phyloP scores from a whole-genome alignment of 495 filamentous ascomycete species.

The Hypoxylon lienhwacheense region DNA sequence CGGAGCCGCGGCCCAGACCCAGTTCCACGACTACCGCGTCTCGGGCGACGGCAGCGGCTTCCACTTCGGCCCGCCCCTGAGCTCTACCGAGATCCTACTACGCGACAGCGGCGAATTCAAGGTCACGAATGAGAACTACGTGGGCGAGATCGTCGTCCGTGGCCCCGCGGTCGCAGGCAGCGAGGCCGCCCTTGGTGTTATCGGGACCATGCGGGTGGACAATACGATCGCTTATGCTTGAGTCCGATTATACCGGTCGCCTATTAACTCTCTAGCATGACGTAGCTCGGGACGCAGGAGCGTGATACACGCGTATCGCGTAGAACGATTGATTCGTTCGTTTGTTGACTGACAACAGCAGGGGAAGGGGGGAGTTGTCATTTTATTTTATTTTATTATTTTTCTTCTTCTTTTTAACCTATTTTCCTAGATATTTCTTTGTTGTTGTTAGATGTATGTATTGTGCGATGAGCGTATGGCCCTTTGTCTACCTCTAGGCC shows the following conservation, averaged over 20 bases:
- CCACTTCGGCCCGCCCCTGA: conserved; percentile 84
- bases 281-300: too few species aligned
- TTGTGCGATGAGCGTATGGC: too few species aligned
- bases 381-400: too few species aligned
- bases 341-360: neutral
- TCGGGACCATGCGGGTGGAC: conserved; percentile 57
- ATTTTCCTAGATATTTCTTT: too few species aligned
- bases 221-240: conserved; percentile 56
- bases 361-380: too few species aligned
- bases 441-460: neutral
- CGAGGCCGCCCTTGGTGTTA: conserved; percentile 60
- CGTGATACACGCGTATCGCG: too few species aligned
- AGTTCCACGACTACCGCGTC: conserved; percentile 83
- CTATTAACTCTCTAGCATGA: too few species aligned
- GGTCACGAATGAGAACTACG: conserved; percentile 58
- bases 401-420: too few species aligned
- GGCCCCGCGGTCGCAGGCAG: conserved; percentile 70
- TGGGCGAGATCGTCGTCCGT: conserved; percentile 67
- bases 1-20: conserved; percentile 80
- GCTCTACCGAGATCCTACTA: conserved; percentile 75
- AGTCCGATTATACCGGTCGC: too few species aligned
- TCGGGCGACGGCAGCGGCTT: conserved; percentile 53
- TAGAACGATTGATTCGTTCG: too few species aligned
- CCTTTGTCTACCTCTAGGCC: neutral
- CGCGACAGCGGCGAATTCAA: conserved; percentile 61